A percentile compares a stretch with the other conserved stretches of the same genome.
Conservation (phyloP, 257 asterid species). For the Solanum sejunctum region DNA sequence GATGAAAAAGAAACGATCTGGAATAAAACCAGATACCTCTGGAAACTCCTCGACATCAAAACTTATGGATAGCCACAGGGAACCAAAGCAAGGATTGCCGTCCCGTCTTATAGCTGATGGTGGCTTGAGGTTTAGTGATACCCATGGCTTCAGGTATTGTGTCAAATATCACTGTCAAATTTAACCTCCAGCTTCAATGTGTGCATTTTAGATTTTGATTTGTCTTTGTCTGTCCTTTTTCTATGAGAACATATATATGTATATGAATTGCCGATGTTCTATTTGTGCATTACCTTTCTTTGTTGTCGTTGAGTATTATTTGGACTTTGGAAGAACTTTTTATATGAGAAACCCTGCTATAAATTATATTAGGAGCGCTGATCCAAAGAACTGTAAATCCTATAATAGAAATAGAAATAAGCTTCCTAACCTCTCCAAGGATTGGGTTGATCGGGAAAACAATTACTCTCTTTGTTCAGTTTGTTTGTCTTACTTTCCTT, state of each 20-base stretch:
- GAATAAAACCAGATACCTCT: constrained; percentile 61
- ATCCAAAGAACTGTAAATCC: neutral
- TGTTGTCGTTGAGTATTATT: neutral
- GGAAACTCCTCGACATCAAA: constrained; percentile 33
- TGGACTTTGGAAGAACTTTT: neutral
- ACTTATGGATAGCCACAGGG: constrained; percentile 57
- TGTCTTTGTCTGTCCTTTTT: neutral
- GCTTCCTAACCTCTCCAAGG: neutral
- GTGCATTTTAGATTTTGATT: neutral
- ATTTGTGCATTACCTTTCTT: neutral
- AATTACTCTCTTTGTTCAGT: neutral
- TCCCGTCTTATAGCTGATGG: constrained; percentile 52
- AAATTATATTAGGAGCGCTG: neutral
- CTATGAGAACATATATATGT: neutral
- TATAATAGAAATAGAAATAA: neutral
- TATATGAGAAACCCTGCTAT: neutral
- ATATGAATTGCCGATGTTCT: neutral
- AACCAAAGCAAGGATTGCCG: constrained; percentile 58
- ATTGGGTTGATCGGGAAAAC: neutral
- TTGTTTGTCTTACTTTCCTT: neutral
- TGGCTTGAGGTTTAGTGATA: constrained; percentile 55
- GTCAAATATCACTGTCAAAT: neutral
- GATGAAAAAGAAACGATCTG: constrained; percentile 90
- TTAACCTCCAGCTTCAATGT: neutral
- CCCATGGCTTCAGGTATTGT: constrained; percentile 63